Percentiles rank a stretch among this genome's conserved stretches.
phyloP scores from a whole-genome alignment of 352 stramenopile genomes.

The Globisporangium iwayamae region DNA sequence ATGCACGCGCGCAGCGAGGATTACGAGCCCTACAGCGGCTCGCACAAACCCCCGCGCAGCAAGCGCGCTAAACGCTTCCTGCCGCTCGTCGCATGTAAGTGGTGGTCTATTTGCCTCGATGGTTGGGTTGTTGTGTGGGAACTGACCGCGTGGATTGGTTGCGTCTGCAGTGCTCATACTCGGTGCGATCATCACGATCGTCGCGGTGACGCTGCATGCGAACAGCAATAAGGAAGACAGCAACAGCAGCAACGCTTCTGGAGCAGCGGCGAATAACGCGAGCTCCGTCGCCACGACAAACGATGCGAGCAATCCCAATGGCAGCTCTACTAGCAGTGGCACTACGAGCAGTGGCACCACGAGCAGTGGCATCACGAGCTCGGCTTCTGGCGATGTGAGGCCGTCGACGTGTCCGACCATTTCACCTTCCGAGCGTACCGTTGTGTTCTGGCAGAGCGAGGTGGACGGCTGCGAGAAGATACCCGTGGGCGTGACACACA shows the following conservation, averaged over 20 bases:
- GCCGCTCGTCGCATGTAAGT: slow-evolving; percentile 17
- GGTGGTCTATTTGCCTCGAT: not conserved
- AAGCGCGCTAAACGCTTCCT: slow-evolving; percentile 13
- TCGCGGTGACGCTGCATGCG: slow-evolving; percentile 28
- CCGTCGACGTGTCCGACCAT: slow-evolving; percentile 27
- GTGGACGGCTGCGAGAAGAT: slow-evolving; percentile 67
- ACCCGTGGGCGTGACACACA: slow-evolving; percentile 62
- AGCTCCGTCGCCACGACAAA: not conserved
- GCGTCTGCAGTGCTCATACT: slow-evolving; percentile 27
- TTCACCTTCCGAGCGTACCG: slow-evolving; percentile 44
- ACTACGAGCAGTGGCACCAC: slow-evolving; percentile 11
- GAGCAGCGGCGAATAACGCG: not conserved
- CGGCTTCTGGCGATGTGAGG: not conserved
- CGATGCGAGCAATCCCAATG: not conserved
- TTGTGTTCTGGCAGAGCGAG: slow-evolving; percentile 82
- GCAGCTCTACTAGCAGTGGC: slow-evolving; percentile 9
- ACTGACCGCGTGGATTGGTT: not conserved
- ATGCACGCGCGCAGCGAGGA: slow-evolving; percentile 19
- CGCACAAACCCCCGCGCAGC: slow-evolving; percentile 11
- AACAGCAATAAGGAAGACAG: slow-evolving; percentile 19
- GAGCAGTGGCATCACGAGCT: not conserved
- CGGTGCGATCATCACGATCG: slow-evolving; percentile 32
- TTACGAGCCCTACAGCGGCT: slow-evolving; percentile 7
- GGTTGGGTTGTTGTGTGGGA: not conserved
- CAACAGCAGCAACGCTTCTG: not conserved